phyloP scores from a whole-genome alignment of 805 yeast species.

The Wickerhamomyces ciferrii region DNA sequence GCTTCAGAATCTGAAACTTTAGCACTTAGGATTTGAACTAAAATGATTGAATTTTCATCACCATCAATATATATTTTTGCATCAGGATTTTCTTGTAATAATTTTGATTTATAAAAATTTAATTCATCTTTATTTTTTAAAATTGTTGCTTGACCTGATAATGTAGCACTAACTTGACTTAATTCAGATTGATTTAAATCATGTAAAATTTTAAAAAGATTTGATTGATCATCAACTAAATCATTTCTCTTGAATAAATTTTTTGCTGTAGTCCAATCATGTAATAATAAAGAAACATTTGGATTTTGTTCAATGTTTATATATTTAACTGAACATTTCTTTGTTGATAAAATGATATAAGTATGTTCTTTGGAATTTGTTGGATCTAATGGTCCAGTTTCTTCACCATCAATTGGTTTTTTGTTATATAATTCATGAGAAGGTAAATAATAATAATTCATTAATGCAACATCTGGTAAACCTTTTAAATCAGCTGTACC shows the following conservation, averaged over 20 bases:
- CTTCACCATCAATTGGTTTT: slow-evolving; percentile 3
- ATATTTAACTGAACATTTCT: slow-evolving; percentile 67
- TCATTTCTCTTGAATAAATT: slow-evolving; percentile 29
- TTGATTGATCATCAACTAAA: slow-evolving; percentile 28
- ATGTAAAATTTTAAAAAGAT: slow-evolving; percentile 57
- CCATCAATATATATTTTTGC: slow-evolving; percentile 65
- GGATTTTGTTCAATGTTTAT: slow-evolving; percentile 67
- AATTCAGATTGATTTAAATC: slow-evolving; percentile 76
- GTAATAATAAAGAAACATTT: slow-evolving; percentile 75
- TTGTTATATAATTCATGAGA: slow-evolving; percentile 26
- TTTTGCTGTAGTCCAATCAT: slow-evolving; percentile 81
- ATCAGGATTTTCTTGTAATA: slow-evolving; percentile 58
- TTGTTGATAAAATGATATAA: slow-evolving; percentile 67
- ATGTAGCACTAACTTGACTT: slow-evolving; percentile 76
- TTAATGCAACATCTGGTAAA: slow-evolving; percentile 81
- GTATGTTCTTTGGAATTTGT: slow-evolving; percentile 32
- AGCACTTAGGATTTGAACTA: slow-evolving; percentile 60
- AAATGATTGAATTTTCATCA: slow-evolving; percentile 59
- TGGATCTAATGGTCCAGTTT: slow-evolving; percentile 20
- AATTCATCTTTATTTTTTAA: slow-evolving; percentile 45
- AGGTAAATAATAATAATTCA: slow-evolving; percentile 78
- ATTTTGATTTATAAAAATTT: slow-evolving; percentile 54
- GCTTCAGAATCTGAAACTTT: slow-evolving; percentile 78
- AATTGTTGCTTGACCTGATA: slow-evolving; percentile 65
- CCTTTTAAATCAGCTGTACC: slow-evolving; percentile 64